Conservation (phyloP, 2,329 filamentous ascomycete species). For the Scopulariopsis brevicaulis region DNA sequence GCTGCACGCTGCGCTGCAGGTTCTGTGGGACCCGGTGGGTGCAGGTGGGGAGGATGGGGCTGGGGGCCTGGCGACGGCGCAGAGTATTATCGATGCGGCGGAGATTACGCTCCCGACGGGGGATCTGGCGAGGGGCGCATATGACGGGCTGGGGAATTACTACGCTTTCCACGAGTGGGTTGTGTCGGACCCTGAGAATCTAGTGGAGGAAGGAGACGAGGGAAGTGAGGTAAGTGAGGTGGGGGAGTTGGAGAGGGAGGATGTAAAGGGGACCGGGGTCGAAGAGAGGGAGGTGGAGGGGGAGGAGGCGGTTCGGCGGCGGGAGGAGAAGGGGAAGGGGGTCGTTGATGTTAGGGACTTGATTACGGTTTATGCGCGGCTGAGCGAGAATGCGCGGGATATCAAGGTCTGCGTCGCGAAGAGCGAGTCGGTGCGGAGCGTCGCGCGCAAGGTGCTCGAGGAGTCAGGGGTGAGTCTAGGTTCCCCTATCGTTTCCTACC, state of each 20-base stretch:
- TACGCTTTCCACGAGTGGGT: conserved; percentile 60
- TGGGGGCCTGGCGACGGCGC: conserved; percentile 52
- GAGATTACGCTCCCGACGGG: conserved; percentile 67
- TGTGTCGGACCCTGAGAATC: conserved; percentile 53
- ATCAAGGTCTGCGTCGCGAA: conserved; percentile 45
- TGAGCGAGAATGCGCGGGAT: conserved; percentile 58
- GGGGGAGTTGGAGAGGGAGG: conserved; percentile 15
- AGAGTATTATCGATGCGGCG: conserved; percentile 68
- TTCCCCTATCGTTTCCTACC: conserved; percentile 2
- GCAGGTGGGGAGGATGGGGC: conserved; percentile 20
- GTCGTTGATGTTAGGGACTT: conserved; percentile 39
- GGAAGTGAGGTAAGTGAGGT: conserved; percentile 9
- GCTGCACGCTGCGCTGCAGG: conserved; percentile 53
- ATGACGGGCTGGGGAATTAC: conserved; percentile 58
- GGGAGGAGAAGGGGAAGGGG: conserved; percentile 50
- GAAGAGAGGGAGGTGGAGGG: conserved; percentile 24
- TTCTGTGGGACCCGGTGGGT: conserved; percentile 44
- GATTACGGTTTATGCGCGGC: conserved; percentile 46
- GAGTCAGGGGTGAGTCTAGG: conserved; percentile 47
- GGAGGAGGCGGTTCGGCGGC: conserved; percentile 15
- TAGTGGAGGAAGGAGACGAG: conserved; percentile 29
- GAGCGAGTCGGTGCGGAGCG: conserved; percentile 49
- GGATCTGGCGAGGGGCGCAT: conserved; percentile 58
- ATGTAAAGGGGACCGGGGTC: conserved; percentile 21
- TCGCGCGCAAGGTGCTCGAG: conserved; percentile 52